Base-by-base conservation (phyloP, 192 early-diverging fungal genomes). In the Dispira simplex region DNA sequence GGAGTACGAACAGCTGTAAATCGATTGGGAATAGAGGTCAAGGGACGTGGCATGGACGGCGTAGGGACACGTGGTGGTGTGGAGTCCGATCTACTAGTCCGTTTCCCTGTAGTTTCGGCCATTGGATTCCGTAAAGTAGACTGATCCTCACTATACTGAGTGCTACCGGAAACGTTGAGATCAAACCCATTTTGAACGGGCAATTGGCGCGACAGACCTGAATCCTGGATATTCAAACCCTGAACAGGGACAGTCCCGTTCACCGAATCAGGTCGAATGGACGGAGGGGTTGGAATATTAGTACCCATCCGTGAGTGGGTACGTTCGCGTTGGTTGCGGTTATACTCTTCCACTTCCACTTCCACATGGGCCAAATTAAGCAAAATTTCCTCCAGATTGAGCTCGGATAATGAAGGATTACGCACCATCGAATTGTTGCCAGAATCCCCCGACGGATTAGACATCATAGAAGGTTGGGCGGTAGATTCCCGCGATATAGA, bases 281-380 rank as follows among this genome's bases (percentile, higher is more conserved):
- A 39, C 6, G 32, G 32, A 39, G 32, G 32, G 6, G 32, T 39
- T 39, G 32, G 32, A 39, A 6, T 39, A 39, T 6, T 4, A 39
- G 32, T 39, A 39, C 32, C 6, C 32, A 39, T 39, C 32, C 32
- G 32, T 39, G 32, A 39, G 6, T 39, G 32, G 32, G 32, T 39
- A 39, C 32, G 32, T 39, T 51, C 23, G 8, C 26, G 21, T 20
- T 13, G 25, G 3, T 57, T 57, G 10, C 27, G 55, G 55, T 20
- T 14, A 5, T 25, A 57, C 20, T 27, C 55, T 16, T 60, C 58
- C 2, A 27, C 58, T 32, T 60, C 58, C 39, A 44, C 58, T 21
- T 60, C 58, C 39, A 44, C 58, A 21, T 60, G 32, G 58, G 58
- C 58, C 14, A 60, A 44, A 44, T 60, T 60, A 16, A 60, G 58